Evolutionary conservation across 768 basidiomycete species (phyloP), one percentile per base, ranked within the genome.

Genomic region (Tephrocybe rancida): DNA sequence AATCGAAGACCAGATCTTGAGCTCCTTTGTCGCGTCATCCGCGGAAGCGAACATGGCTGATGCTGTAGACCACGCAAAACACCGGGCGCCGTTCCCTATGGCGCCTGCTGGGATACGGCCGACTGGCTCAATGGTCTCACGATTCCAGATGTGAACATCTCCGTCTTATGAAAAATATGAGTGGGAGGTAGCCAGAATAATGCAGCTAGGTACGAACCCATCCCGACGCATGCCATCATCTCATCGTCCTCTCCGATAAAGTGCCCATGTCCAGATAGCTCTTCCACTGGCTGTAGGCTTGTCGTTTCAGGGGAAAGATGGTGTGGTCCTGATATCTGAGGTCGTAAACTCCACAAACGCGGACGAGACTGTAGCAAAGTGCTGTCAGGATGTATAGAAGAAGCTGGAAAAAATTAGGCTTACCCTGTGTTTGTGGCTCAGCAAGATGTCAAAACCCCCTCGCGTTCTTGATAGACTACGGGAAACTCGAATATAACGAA

Each of bases 341-440:
- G 53, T 5, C 37, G 37, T 16, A 58, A 25, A 6, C 45, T 52
- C 57, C 57, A 58, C 16, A 59, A 14, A 10, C 26, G 42, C 14
- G 56, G 56, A 43, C 49, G 19, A 43, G 26, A 43, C 54, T 53
- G 38, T 19, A 18, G 1, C 4, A 48, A 21, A 30, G 21, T 16
- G 21, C 29, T 24, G 8, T 32, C 16, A 41, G 22, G 9, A 24
- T 9, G 10, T n/a, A 35, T 19, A 3, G 13, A 26, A 29, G 14
- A 29, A 11, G 25, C n/a, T 25, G 13, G 10, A 11, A 9, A 24
- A 19, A 16, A 25, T 11, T 37, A 3, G 27, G 25, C 48, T 16
- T n/a, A 54, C 57, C 42, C 29, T 46, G 24, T 37, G 47, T 43
- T 58, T 54, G 8, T 58, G 57, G 18, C 52, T 48, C 11, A 58